Evolutionary conservation across 495 filamentous ascomycete genomes (phyloP).

Genomic region (Podospora pseudopauciseta): DNA sequence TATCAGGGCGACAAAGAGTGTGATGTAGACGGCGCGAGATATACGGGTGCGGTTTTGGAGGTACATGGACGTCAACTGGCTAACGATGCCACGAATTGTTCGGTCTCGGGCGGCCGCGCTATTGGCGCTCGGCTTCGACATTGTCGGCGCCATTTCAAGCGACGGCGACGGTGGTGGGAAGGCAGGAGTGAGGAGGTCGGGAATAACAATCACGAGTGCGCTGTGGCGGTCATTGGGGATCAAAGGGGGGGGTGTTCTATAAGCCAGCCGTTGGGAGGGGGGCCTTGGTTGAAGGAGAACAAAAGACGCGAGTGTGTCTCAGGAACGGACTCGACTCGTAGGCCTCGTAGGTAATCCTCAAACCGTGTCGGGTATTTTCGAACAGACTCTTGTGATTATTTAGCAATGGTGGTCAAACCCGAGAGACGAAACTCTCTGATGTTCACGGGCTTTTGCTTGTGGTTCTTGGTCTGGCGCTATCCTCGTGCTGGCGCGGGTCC

Average conservation of each 20-base stretch:
- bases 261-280: background rate
- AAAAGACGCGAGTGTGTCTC: background rate
- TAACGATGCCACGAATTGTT: constrained; percentile 69
- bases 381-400: background rate
- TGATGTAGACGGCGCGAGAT: constrained; percentile 85
- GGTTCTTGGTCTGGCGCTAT: background rate
- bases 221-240: constrained; percentile 21
- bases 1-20: constrained; percentile 81
- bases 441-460: background rate
- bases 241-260: background rate
- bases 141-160: constrained; percentile 61
- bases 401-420: background rate
- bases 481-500: constrained; percentile 5
- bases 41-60: constrained; percentile 81
- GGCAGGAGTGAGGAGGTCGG: constrained; percentile 2
- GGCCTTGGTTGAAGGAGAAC: background rate
- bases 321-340: background rate
- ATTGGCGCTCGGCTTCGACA: constrained; percentile 59
- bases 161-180: background rate
- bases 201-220: constrained; percentile 7
- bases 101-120: constrained; percentile 53
- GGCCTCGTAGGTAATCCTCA: background rate
- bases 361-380: background rate
- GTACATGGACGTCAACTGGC: constrained; percentile 71
- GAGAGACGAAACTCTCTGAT: background rate